Evolutionary conservation across 1,284 basidiomycete genomes (phyloP).

Genomic region (Fomitopsis palustris): DNA sequence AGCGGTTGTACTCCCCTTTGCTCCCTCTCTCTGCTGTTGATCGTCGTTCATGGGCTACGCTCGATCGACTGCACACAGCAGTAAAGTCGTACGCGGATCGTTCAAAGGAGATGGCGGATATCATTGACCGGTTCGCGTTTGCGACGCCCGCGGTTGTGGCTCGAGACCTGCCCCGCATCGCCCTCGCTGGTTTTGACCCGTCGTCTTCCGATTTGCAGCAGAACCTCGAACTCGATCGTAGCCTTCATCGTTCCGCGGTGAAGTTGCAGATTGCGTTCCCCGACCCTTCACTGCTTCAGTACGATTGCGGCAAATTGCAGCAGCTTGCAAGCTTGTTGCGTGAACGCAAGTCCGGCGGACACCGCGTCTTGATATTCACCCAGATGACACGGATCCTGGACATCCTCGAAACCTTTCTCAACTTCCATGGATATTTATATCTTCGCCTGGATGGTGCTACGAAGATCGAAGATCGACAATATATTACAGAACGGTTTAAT

Average conservation of each 20-base stretch:
- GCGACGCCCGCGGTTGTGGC: constrained; percentile 82
- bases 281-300: constrained; percentile 87
- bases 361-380: constrained; percentile 93
- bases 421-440: constrained; percentile 92
- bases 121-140: constrained; percentile 79
- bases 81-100: constrained; percentile 69
- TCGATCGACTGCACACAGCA: constrained; percentile 39
- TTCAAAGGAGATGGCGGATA: constrained; percentile 47
- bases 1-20: constrained; percentile 45
- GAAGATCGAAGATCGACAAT: constrained; percentile 94
- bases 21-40: constrained; percentile 48
- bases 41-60: constrained; percentile 39
- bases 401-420: constrained; percentile 92
- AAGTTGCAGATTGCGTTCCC: constrained; percentile 95
- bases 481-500: constrained; percentile 97
- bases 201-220: constrained; percentile 27
- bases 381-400: constrained; percentile 97
- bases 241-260: constrained; percentile 72
- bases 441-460: constrained; percentile 92
- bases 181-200: constrained; percentile 44
- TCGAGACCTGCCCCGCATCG: constrained; percentile 64
- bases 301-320: constrained; percentile 96
- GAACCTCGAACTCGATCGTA: constrained; percentile 53
- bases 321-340: constrained; percentile 77
- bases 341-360: constrained; percentile 82